Evolutionary conservation across 2,329 filamentous ascomycete genomes (phyloP).

Genomic region (Ilyonectria mors-panacis): DNA sequence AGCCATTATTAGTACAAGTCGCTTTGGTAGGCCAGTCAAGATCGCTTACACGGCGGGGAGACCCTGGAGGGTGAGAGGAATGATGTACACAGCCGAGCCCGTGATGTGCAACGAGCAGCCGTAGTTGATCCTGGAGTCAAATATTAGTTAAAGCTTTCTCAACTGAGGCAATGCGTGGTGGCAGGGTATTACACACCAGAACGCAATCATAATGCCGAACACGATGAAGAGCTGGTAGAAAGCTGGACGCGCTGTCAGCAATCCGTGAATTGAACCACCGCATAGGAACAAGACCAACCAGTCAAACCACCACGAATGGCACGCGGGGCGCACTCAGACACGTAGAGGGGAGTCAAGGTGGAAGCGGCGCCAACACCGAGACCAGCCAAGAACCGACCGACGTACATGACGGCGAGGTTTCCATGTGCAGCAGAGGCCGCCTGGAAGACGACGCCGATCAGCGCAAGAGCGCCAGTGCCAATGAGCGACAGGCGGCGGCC

Average conservation of each 20-base stretch:
- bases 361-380: slow-evolving; percentile 46
- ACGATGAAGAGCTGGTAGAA: slow-evolving; percentile 68
- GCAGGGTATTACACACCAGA: slow-evolving; percentile 54
- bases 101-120: slow-evolving; percentile 63
- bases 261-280: slow-evolving; percentile 40
- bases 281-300: slow-evolving; percentile 41
- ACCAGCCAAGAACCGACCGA: slow-evolving; percentile 42
- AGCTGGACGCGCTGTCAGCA: slow-evolving; percentile 46
- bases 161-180: neutral
- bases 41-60: slow-evolving; percentile 70
- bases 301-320: slow-evolving; percentile 40
- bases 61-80: slow-evolving; percentile 76
- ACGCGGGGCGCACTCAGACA: slow-evolving; percentile 41
- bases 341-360: slow-evolving; percentile 43
- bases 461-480: slow-evolving; percentile 67
- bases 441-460: slow-evolving; percentile 74
- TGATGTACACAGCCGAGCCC: slow-evolving; percentile 67
- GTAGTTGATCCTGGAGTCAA: slow-evolving; percentile 68
- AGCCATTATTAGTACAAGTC: slow-evolving; percentile 11
- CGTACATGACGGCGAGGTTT: slow-evolving; percentile 62
- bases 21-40: neutral
- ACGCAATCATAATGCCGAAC: slow-evolving; percentile 59
- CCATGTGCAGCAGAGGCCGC: slow-evolving; percentile 65
- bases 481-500: slow-evolving; percentile 70
- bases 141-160: slow-evolving; percentile 41